These are phyloP conservation scores for Petunia axillaris DNA, from an alignment of 257 asterid genomes.

Conservation along the genomic window DNA sequence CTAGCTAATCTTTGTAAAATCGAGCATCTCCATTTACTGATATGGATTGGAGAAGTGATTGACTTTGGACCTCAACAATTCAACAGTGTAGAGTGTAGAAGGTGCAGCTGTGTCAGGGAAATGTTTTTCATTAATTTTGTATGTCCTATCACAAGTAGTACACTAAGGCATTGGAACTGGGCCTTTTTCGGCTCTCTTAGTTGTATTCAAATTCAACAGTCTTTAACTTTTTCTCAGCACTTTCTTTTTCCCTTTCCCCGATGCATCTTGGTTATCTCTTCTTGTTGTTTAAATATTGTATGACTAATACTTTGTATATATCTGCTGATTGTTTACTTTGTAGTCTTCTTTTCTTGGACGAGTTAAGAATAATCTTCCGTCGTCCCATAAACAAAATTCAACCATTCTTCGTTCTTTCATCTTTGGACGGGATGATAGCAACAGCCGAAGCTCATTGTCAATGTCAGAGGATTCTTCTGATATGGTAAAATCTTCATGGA, in stretches of 20 bases:
- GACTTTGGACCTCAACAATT: not conserved
- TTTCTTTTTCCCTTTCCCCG: conserved; percentile 1
- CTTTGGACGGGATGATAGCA: conserved; percentile 93
- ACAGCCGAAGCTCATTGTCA: conserved; percentile 71
- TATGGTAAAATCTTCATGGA: conserved; percentile 48
- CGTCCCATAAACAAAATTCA: conserved; percentile 69
- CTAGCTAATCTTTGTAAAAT: not conserved
- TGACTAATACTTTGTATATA: conserved; percentile 6
- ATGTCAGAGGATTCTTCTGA: conserved; percentile 67
- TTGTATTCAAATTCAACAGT: conserved; percentile 2
- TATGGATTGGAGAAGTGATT: not conserved
- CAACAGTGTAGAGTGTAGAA: too few species aligned
- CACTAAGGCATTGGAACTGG: not conserved
- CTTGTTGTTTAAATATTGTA: not conserved
- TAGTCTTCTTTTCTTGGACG: conserved; percentile 94
- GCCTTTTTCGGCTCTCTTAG: not conserved
- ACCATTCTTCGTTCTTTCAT: conserved; percentile 71
- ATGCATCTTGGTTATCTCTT: not conserved
- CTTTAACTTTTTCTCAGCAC: not conserved
- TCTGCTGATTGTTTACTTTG: conserved; percentile 26
- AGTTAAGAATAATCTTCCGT: conserved; percentile 53
- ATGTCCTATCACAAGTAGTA: not conserved
- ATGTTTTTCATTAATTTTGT: conserved; percentile 9
- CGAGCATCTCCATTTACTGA: not conserved
- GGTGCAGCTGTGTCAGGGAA: conserved; percentile 3